phyloP scores from a whole-genome alignment of 805 yeast species.

The Lipomyces japonicus region DNA sequence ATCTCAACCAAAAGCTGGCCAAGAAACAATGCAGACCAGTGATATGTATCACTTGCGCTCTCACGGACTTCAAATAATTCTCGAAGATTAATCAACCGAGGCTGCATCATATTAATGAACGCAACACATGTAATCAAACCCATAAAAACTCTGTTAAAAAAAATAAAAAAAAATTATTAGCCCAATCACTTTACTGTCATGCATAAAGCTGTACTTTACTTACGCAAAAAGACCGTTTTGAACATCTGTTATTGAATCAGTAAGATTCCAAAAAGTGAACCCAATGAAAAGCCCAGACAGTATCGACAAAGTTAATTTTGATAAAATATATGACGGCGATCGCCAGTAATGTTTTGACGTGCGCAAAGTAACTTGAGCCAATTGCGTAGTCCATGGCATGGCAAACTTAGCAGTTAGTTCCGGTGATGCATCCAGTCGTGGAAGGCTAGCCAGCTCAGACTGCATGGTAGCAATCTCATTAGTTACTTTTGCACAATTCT shows the following conservation, averaged over 20 bases:
- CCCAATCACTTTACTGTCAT: too few relatives aligned
- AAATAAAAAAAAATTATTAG: neutral
- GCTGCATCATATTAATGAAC: constrained; percentile 57
- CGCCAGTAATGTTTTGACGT: constrained; percentile 50
- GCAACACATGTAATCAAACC: constrained; percentile 49
- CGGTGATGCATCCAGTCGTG: neutral
- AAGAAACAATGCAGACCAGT: constrained; percentile 49
- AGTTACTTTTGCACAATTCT: constrained; percentile 38
- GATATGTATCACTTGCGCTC: constrained; percentile 63
- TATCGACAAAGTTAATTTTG: constrained; percentile 48
- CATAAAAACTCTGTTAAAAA: constrained; percentile 42
- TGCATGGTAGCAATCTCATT: constrained; percentile 39
- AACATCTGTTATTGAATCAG: constrained; percentile 49
- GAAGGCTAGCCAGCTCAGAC: constrained; percentile 53
- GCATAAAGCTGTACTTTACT: too few relatives aligned
- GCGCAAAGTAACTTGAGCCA: constrained; percentile 42
- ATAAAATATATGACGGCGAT: constrained; percentile 51
- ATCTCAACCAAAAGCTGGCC: constrained; percentile 55
- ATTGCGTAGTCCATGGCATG: constrained; percentile 37
- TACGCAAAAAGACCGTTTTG: constrained; percentile 56
- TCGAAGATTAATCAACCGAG: constrained; percentile 54
- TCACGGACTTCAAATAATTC: constrained; percentile 68
- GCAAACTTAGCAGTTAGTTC: constrained; percentile 22
- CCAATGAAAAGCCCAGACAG: constrained; percentile 57
- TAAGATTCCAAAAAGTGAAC: constrained; percentile 62